Percentiles rank a stretch among this genome's conserved stretches.
Conservation (phyloP, 176 grass and related monocot genomes). For the Oryza coarctata region DNA sequence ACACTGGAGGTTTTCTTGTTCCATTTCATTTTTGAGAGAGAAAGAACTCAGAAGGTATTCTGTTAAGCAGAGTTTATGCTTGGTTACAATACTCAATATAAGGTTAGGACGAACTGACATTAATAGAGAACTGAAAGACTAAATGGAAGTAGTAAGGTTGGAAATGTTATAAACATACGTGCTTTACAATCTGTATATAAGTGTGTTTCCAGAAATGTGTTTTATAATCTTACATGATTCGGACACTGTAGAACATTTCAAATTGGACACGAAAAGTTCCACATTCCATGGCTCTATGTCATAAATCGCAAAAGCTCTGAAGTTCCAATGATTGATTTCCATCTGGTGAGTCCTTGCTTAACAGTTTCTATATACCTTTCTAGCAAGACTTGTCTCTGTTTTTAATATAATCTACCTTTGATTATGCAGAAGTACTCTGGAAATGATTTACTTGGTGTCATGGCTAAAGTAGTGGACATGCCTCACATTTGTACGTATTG, state of each 20-base stretch:
- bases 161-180: background rate
- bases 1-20: background rate
- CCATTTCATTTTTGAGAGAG: too few relatives aligned
- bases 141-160: background rate
- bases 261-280: constrained; percentile 94
- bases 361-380: constrained; percentile 23
- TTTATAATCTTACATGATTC: constrained; percentile 35
- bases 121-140: background rate
- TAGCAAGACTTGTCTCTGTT: background rate
- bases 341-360: constrained; percentile 65
- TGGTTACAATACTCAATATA: background rate
- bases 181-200: background rate
- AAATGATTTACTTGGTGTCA: constrained; percentile 95
- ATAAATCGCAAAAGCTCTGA: constrained; percentile 95
- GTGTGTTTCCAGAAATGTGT: constrained; percentile 13
- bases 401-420: constrained; percentile 37
- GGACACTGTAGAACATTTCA: constrained; percentile 87
- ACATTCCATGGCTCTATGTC: constrained; percentile 97
- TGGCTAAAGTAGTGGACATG: constrained; percentile 92
- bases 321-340: constrained; percentile 95
- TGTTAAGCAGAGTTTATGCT: constrained; percentile 13
- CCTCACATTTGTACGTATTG: constrained; percentile 83
- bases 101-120: background rate
- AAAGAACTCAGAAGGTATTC: background rate
- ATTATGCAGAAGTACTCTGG: constrained; percentile 80